These are phyloP conservation scores for Apiospora kogelbergensis DNA, from an alignment of 2,329 filamentous ascomycete genomes.

Conservation along the genomic window DNA sequence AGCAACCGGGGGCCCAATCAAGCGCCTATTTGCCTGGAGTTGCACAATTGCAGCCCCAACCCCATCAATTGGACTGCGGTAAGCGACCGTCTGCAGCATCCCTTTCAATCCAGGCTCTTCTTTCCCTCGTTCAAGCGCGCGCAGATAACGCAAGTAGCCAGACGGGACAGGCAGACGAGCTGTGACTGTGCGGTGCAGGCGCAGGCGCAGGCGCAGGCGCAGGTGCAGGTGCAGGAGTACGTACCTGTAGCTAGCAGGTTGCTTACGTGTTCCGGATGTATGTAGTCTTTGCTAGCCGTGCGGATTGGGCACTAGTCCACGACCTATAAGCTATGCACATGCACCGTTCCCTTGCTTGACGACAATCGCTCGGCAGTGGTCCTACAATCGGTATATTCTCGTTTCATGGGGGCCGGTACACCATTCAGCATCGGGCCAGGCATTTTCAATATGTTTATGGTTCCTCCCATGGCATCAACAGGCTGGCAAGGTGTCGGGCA, in stretches of 20 bases:
- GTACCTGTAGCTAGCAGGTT: no score
- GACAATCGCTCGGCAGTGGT: not conserved
- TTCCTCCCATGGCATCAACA: not conserved
- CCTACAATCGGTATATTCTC: not conserved
- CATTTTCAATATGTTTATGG: not conserved
- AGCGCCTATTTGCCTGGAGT: not conserved
- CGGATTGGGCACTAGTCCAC: not conserved
- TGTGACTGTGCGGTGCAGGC: no score
- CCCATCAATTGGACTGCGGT: not conserved
- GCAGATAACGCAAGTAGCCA: not conserved
- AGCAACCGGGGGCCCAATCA: not conserved
- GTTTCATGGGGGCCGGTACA: not conserved
- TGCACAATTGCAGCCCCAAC: not conserved
- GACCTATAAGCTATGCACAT: not conserved
- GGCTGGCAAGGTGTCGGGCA: not conserved
- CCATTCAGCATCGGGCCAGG: not conserved
- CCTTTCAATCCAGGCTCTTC: not conserved
- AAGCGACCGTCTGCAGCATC: not conserved
- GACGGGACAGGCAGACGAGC: not conserved
- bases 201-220: not conserved
- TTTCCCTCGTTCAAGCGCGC: not conserved
- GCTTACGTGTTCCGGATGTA: no score
- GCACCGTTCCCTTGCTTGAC: not conserved
- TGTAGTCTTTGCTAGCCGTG: not conserved
- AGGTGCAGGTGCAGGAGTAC: no score